These are phyloP conservation scores for Arthroderma sp. DNA, from an alignment of 2,329 filamentous ascomycete genomes.

Conservation along the genomic window DNA sequence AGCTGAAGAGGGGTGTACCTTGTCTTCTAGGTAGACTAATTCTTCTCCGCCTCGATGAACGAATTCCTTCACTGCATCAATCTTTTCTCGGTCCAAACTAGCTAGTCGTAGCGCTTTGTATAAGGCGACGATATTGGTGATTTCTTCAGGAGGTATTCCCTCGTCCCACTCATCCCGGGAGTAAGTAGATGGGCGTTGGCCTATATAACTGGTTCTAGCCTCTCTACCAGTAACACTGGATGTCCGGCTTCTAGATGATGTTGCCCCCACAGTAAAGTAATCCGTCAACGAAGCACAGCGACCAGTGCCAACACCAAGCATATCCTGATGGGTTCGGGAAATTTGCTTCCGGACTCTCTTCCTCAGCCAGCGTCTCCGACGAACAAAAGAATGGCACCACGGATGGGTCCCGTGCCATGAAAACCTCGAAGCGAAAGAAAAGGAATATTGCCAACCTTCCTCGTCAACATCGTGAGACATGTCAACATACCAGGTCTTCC, in stretches of 20 bases:
- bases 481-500: constrained; percentile 59
- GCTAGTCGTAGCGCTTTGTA: constrained; percentile 54
- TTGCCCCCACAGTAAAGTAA: constrained; percentile 3
- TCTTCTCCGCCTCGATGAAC: constrained; percentile 65
- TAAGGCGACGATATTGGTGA: constrained; percentile 54
- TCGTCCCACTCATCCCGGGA: constrained; percentile 30
- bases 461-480: constrained; percentile 75
- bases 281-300: constrained; percentile 3
- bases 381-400: constrained; percentile 94
- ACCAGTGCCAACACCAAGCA: background rate
- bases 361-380: constrained; percentile 75
- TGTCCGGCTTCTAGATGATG: constrained; percentile 38
- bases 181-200: background rate
- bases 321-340: constrained; percentile 3
- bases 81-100: constrained; percentile 81
- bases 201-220: constrained; percentile 13
- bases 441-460: constrained; percentile 92
- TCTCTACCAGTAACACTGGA: constrained; percentile 24
- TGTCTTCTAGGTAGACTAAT: constrained; percentile 57
- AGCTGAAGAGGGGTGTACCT: constrained; percentile 21
- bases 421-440: constrained; percentile 62
- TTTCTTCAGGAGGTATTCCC: constrained; percentile 37
- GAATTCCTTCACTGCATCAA: constrained; percentile 70
- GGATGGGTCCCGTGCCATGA: constrained; percentile 78
- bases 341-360: constrained; percentile 53